Percentiles rank a stretch among this genome's conserved stretches.
Conservation (phyloP, 352 stramenopile genomes). For the Pythium guiyangense region DNA sequence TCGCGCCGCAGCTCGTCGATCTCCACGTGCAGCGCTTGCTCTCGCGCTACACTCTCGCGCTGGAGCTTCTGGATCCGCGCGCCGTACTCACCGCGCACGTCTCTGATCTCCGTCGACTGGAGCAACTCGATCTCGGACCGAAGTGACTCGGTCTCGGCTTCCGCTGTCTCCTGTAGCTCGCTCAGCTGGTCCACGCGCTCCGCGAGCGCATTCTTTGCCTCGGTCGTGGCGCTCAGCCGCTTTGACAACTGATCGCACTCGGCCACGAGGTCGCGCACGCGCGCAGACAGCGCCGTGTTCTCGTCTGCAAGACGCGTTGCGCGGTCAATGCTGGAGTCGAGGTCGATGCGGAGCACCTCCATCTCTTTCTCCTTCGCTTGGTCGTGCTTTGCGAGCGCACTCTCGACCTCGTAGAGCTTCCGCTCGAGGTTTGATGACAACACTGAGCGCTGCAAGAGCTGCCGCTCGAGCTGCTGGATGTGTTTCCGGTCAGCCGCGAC, state of each 20-base stretch:
- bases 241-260: conserved; percentile 31
- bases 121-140: conserved; percentile 59
- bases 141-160: conserved; percentile 53
- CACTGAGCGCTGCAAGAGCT: conserved; percentile 62
- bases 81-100: conserved; percentile 38
- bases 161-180: conserved; percentile 27
- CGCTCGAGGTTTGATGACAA: conserved; percentile 57
- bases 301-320: conserved; percentile 34
- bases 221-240: conserved; percentile 28
- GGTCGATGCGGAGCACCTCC: conserved; percentile 20
- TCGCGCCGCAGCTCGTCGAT: conserved; percentile 53
- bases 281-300: conserved; percentile 24
- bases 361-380: conserved; percentile 43
- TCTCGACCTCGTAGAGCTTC: conserved; percentile 74
- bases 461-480: conserved; percentile 70
- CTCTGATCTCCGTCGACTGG: conserved; percentile 55
- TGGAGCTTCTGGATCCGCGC: conserved; percentile 46
- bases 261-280: conserved; percentile 21
- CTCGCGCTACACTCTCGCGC: conserved; percentile 32
- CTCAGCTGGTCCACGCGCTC: conserved; percentile 42
- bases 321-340: conserved; percentile 21
- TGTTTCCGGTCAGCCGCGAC: conserved; percentile 48
- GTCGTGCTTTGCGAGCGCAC: conserved; percentile 45
- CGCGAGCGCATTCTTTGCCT: conserved; percentile 51
- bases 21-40: conserved; percentile 42